These are phyloP conservation scores for Grosmannia clavigera DNA, from an alignment of 2,329 filamentous ascomycete genomes.

Conservation along the genomic window DNA sequence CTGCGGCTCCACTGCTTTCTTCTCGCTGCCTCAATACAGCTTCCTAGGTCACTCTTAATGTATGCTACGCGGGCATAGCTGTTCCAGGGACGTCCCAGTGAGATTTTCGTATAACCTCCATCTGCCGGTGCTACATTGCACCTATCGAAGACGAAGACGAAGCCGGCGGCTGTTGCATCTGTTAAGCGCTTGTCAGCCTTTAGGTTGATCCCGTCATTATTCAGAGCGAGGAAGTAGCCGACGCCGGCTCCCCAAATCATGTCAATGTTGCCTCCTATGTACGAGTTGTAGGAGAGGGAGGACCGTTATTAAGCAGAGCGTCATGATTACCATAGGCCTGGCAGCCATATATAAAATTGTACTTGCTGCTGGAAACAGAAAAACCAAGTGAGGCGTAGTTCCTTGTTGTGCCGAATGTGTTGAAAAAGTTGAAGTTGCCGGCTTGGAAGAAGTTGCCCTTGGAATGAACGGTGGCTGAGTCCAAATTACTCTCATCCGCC, in stretches of 20 bases:
- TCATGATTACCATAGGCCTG: constrained; percentile 35
- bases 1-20: constrained; percentile 32
- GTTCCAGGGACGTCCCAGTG: constrained; percentile 36
- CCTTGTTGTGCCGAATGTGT: constrained; percentile 24
- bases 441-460: constrained; percentile 40
- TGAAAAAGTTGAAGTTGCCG: constrained; percentile 47
- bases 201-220: constrained; percentile 4
- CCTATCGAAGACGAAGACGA: constrained; percentile 35
- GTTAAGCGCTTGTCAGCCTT: constrained; percentile 18
- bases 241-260: constrained; percentile 24
- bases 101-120: constrained; percentile 28
- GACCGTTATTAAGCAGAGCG: constrained; percentile 24
- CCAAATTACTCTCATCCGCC: constrained; percentile 29
- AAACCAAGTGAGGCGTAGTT: neutral
- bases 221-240: constrained; percentile 31
- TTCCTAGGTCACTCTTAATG: constrained; percentile 19
- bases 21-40: constrained; percentile 23
- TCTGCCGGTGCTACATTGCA: constrained; percentile 21
- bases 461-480: constrained; percentile 32
- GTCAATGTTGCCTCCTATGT: constrained; percentile 22
- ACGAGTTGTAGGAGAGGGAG: constrained; percentile 2
- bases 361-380: constrained; percentile 22
- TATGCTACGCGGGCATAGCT: constrained; percentile 32
- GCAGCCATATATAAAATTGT: constrained; percentile 31
- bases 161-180: constrained; percentile 25